phyloP scores from a whole-genome alignment of 1,284 basidiomycete species.

The Pseudozyma hubeiensis region DNA sequence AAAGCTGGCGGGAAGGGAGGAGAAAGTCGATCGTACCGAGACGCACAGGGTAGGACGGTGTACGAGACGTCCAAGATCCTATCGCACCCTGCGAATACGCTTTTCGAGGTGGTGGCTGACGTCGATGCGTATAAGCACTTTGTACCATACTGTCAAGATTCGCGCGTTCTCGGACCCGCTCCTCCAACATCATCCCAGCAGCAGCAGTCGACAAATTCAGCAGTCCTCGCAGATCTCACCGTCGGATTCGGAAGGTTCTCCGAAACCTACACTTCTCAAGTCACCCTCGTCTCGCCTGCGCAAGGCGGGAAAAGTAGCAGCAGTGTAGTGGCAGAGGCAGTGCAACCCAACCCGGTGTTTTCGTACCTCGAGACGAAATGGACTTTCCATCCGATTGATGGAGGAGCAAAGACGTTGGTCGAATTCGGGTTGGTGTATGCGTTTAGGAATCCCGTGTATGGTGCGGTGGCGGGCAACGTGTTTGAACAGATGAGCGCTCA shows the following conservation, averaged over 20 bases:
- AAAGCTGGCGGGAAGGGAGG: not conserved
- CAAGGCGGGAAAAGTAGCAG: constrained; percentile 73
- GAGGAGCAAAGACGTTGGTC: constrained; percentile 31
- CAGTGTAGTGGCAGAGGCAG: constrained; percentile 42
- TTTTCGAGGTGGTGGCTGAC: constrained; percentile 88
- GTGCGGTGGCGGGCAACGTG: constrained; percentile 81
- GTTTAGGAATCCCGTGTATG: constrained; percentile 87
- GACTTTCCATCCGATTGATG: constrained; percentile 57
- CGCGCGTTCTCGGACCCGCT: constrained; percentile 74
- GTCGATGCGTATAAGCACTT: constrained; percentile 86
- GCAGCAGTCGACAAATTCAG: not conserved
- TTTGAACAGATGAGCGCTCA: constrained; percentile 86
- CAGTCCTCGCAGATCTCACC: constrained; percentile 79
- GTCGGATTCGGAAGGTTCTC: constrained; percentile 88
- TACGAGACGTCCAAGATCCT: constrained; percentile 41
- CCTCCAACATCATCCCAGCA: not conserved
- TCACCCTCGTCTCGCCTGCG: constrained; percentile 78
- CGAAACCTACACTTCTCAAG: constrained; percentile 88
- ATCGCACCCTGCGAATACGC: constrained; percentile 71
- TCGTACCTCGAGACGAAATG: constrained; percentile 83
- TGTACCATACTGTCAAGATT: constrained; percentile 86
- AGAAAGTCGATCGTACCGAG: constrained; percentile 23
- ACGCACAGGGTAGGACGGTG: constrained; percentile 29
- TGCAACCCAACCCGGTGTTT: constrained; percentile 77
- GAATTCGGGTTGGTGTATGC: constrained; percentile 77